These are phyloP conservation scores for Nakaseomyces kungkrabaensis DNA, from an alignment of 1,139 yeast species.

Conservation along the genomic window DNA sequence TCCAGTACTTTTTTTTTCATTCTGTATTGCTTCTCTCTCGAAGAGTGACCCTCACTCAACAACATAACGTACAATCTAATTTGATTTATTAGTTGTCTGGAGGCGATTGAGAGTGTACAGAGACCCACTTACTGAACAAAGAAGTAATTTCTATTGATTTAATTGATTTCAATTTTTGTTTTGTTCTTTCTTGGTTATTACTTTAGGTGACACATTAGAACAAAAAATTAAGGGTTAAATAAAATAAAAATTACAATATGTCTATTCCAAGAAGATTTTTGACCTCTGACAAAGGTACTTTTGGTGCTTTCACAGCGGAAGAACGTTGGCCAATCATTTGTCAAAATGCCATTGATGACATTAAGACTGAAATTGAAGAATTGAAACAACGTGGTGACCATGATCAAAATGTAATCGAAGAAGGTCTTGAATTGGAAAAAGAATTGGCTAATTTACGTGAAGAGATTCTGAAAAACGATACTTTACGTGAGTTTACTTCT, in stretches of 20 bases:
- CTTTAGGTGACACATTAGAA: too few species aligned
- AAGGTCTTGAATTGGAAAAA: slow-evolving; percentile 14
- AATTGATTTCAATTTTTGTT: not conserved
- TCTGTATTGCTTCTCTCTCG: not conserved
- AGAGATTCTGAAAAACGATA: slow-evolving; percentile 31
- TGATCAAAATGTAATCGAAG: slow-evolving; percentile 10
- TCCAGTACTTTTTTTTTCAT: too few species aligned
- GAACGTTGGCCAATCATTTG: slow-evolving; percentile 84
- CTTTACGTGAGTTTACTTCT: slow-evolving; percentile 35
- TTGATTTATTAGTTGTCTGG: too few species aligned
- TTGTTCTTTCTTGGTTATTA: not conserved
- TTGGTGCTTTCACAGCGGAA: slow-evolving; percentile 71
- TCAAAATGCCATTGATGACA: slow-evolving; percentile 56
- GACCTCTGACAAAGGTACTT: slow-evolving; percentile 49
- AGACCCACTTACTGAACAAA: too few species aligned
- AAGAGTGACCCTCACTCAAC: too few species aligned
- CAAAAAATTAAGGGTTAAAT: too few species aligned
- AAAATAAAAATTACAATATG: not conserved
- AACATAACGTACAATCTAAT: too few species aligned
- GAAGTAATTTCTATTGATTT: too few species aligned
- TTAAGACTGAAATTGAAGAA: slow-evolving; percentile 29
- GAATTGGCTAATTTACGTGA: slow-evolving; percentile 30
- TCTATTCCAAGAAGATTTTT: slow-evolving; percentile 3
- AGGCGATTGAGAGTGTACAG: too few species aligned
- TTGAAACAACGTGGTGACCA: slow-evolving; percentile 19